These are phyloP conservation scores for Yarrowia divulgata DNA, from an alignment of 805 yeast genomes.

Conservation along the genomic window DNA sequence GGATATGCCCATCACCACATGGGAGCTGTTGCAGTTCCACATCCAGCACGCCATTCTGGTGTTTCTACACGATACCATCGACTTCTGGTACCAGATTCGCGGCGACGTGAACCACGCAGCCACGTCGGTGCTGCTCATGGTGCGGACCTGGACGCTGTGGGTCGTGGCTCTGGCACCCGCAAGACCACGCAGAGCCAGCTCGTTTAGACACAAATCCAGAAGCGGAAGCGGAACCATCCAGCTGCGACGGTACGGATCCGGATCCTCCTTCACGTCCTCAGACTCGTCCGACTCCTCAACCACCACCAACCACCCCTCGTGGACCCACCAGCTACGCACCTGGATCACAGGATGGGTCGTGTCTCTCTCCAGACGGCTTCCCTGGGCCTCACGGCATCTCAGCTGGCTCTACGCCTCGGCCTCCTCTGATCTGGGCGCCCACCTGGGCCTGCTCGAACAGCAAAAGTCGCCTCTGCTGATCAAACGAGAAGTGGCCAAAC, in stretches of 20 bases:
- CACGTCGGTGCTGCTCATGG: constrained; percentile 35
- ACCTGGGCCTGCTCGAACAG: constrained; percentile 18
- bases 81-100: constrained; percentile 18
- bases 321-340: constrained; percentile 2
- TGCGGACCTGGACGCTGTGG: constrained; percentile 10
- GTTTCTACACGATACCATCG: not conserved
- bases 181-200: not conserved
- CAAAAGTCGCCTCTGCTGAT: constrained; percentile 25
- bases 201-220: too few relatives aligned
- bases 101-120: constrained; percentile 17
- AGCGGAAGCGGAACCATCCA: not conserved
- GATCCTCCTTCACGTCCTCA: not conserved
- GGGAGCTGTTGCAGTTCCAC: constrained; percentile 43
- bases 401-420: constrained; percentile 32
- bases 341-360: constrained; percentile 8
- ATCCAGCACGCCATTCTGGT: constrained; percentile 41
- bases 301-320: constrained; percentile 3
- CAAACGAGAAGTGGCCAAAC: constrained; percentile 22
- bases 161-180: constrained; percentile 20
- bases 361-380: constrained; percentile 9
- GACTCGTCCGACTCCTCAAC: constrained; percentile 18
- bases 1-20: constrained; percentile 40
- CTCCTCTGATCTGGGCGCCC: constrained; percentile 14
- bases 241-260: constrained; percentile 4
- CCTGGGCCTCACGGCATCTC: constrained; percentile 12